Evolutionary conservation across 78 protist species (phyloP), one percentile per base, ranked within the genome.

Genomic region (Thecamonas trahens): DNA sequence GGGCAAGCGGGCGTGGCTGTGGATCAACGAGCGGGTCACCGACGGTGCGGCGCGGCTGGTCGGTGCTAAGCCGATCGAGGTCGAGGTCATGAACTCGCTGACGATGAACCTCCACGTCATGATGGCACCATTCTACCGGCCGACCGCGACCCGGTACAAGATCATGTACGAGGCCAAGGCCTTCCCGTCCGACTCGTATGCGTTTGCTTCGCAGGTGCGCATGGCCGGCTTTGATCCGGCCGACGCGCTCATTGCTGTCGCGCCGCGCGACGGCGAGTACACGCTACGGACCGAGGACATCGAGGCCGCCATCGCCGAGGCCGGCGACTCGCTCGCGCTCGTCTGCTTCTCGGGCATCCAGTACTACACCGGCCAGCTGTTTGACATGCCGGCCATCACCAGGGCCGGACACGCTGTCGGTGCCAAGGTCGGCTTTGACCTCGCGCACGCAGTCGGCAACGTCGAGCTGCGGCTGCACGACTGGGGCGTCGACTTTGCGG

Each of bases 361-460:
- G 44, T 88, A 78, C 81, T 68, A 80, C 61, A 85, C 93, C 26
- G 96, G 97, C 3, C 91, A 90, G 60, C 29, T 77, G 34, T 85
- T 88, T 32, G 91, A 89, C 54, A 78, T 93, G 24, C 32, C 61
- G 38, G 55, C 39, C 6, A 90, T 93, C 75, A 87, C 97, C 3
- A 39, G 32, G 3, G 81, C 55, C 6, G 93, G 82, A 18, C 75
- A 85, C 8, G 59, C 15, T n/a, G 18, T 22, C 40, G 72, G 13
- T 47, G 8, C 35, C 14, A n/a, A 40, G 14, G 92, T 85, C 17
- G 97, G 97, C 32, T 85, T 74, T 66, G 97, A 93, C 70, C 74
- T 85, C 18, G 97, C 97, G 18, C 97, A 93, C 60, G 97, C 97
- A 22, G 93, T 61, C 9, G 94, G 94, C 45, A 89, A 89, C 61